A percentile compares a stretch with the other conserved stretches of the same genome.
Conservation (phyloP, 164 flowering plant genomes). For the Magnolia changhungtana region DNA sequence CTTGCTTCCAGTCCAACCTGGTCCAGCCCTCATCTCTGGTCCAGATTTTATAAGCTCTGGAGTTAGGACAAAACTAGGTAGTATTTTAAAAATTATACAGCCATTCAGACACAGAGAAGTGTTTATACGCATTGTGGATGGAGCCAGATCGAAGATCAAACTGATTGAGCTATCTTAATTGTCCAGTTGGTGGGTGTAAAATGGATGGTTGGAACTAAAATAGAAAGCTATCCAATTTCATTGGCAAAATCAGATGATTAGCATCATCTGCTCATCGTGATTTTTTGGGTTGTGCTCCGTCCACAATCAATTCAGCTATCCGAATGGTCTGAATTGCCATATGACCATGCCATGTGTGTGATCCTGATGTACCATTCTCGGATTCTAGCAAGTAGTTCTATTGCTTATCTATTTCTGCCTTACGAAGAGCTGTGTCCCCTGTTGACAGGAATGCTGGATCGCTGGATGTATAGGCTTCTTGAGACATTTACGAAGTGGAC, state of each 20-base stretch:
- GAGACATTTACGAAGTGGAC: constrained; percentile 67
- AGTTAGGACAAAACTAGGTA: too few relatives aligned
- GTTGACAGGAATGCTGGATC: constrained; percentile 87
- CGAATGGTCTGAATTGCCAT: not conserved
- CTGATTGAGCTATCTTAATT: too few relatives aligned
- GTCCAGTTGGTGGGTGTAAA: too few relatives aligned
- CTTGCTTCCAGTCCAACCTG: too few relatives aligned
- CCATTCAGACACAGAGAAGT: too few relatives aligned
- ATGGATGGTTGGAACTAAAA: too few relatives aligned
- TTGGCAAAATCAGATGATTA: not conserved
- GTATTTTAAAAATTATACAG: too few relatives aligned
- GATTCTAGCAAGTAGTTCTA: not conserved
- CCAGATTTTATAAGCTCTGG: too few relatives aligned
- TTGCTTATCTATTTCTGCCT: not conserved
- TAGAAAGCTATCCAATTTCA: too few relatives aligned
- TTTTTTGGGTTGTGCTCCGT: not conserved
- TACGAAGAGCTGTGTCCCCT: not conserved
- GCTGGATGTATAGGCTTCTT: constrained; percentile 88
- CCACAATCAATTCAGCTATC: not conserved
- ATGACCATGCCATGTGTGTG: not conserved
- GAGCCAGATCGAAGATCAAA: too few relatives aligned
- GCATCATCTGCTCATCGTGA: not conserved
- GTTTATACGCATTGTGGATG: too few relatives aligned
- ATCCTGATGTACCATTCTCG: not conserved
- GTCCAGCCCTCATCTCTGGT: too few relatives aligned